Conservation (phyloP, 768 basidiomycete genomes). For the Gloeopeniophorella convolvens region DNA sequence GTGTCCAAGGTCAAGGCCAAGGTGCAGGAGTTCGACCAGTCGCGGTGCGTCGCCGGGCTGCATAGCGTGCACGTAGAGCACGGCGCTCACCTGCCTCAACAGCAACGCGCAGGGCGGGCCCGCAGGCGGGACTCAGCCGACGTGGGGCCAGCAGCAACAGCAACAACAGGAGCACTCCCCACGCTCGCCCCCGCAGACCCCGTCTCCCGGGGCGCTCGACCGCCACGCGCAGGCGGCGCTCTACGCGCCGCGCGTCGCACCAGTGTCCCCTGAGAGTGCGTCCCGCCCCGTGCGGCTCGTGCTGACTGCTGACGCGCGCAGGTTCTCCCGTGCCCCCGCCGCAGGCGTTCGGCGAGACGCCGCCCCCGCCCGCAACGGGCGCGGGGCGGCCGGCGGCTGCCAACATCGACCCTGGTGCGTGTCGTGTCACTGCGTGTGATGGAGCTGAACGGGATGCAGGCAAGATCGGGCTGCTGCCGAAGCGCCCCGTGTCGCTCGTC, state of each 20-base stretch:
- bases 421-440: background rate
- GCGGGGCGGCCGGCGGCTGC: constrained; percentile 8
- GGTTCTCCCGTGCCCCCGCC: background rate
- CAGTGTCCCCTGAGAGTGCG: background rate
- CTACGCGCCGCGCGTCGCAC: constrained; percentile 15
- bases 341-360: background rate
- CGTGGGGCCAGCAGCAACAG: background rate
- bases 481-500: constrained; percentile 24
- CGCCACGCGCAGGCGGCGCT: constrained; percentile 17
- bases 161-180: background rate
- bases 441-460: constrained; percentile 1
- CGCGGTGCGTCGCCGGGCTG: constrained; percentile 35
- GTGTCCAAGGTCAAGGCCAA: constrained; percentile 78
- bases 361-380: constrained; percentile 3
- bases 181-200: background rate
- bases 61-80: too few relatives aligned
- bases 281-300: background rate
- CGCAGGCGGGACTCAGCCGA: background rate
- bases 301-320: background rate
- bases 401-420: constrained; percentile 18
- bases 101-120: constrained; percentile 9
- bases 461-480: constrained; percentile 26
- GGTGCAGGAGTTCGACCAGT: constrained; percentile 73
- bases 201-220: constrained; percentile 5
- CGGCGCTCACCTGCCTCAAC: background rate